Base-by-base conservation (phyloP, 176 grass and related monocot species). In the Puccinellia tenuiflora region DNA sequence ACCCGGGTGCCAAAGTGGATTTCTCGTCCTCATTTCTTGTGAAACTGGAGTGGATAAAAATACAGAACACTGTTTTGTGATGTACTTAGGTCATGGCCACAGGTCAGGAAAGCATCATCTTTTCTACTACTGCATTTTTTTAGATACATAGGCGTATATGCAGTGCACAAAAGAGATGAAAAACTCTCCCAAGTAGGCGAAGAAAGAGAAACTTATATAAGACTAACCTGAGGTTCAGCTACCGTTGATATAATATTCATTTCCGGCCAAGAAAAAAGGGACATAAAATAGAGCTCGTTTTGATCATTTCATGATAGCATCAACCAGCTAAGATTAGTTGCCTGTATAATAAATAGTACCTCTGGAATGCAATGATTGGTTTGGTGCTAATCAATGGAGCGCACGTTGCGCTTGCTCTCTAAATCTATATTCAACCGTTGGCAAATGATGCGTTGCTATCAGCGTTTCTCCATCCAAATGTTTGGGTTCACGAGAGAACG, bases 321-420 rank as follows among this genome's bases (percentile, higher is more conserved):
- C 73, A 85, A 43, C 79, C 74, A 90, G 74, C 84, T 86, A 86
- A 86, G 29, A 73, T 75, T 59, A 1, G 79, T 75, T 79, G 79
- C 79, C 79, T 60, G 42, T 12, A 83, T 71, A 83, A 79, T 51
- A 33, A 83, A 75, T 86, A n/a, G n/a, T n/a, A 55, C 30, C 22
- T 86, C 25, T 6, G 12, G 33, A 53, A 14, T 48, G 47, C 50
- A 48, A 87, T 90, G 30, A 90, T 87, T 75, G 77, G 67, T 15
- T 90, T 60, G 88, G 25, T 81, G 84, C 84, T 79, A 51, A 90
- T 90, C 80, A 66, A 68, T 50, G 48, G 59, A 83, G 39, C 84
- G 74, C 84, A 83, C 31, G 75, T 75, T 90, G 48, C 18, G 12
- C 25, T n/a, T n/a, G n/a, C n/a, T 46, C 67, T 24, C 39, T 9